Evolutionary conservation across 1,139 yeast species (phyloP).

Genomic region (Candida frijolesensis): DNA sequence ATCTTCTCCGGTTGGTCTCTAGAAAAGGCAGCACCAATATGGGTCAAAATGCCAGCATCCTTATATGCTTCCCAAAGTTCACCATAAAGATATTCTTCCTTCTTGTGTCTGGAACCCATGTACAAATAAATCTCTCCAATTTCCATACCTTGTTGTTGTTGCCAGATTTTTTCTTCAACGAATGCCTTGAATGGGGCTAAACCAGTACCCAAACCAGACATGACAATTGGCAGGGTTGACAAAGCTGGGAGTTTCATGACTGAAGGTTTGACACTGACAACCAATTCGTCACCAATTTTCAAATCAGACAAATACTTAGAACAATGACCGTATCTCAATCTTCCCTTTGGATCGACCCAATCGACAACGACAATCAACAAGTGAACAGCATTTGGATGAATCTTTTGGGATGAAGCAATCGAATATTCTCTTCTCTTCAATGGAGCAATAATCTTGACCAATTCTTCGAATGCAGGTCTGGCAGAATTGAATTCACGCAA

Average conservation of each 20-base stretch:
- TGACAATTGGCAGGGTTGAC: slow-evolving; percentile 85
- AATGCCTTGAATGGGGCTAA: slow-evolving; percentile 98
- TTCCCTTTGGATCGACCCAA: slow-evolving; percentile 87
- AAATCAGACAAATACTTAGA: slow-evolving; percentile 87
- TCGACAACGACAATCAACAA: slow-evolving; percentile 93
- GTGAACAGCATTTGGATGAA: slow-evolving; percentile 91
- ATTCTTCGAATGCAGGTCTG: slow-evolving; percentile 73
- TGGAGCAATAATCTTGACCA: slow-evolving; percentile 76
- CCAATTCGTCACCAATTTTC: slow-evolving; percentile 78
- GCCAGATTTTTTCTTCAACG: slow-evolving; percentile 94
- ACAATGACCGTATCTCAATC: slow-evolving; percentile 91
- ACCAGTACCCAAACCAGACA: slow-evolving; percentile 99
- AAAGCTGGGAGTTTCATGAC: slow-evolving; percentile 94
- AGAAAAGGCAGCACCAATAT: slow-evolving; percentile 97
- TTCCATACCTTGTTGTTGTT: slow-evolving; percentile 81
- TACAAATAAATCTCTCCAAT: slow-evolving; percentile 89
- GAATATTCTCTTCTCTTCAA: slow-evolving; percentile 97
- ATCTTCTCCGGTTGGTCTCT: slow-evolving; percentile 96
- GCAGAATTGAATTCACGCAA: slow-evolving; percentile 81
- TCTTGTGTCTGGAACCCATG: slow-evolving; percentile 94
- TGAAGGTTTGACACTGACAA: slow-evolving; percentile 94
- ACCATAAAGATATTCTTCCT: slow-evolving; percentile 94
- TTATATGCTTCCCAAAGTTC: slow-evolving; percentile 96
- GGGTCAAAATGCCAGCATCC: slow-evolving; percentile 90
- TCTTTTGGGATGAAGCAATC: slow-evolving; percentile 94